Evolutionary conservation across 441 rosid genomes (phyloP).

Genomic region (Biscutella auriculata): DNA sequence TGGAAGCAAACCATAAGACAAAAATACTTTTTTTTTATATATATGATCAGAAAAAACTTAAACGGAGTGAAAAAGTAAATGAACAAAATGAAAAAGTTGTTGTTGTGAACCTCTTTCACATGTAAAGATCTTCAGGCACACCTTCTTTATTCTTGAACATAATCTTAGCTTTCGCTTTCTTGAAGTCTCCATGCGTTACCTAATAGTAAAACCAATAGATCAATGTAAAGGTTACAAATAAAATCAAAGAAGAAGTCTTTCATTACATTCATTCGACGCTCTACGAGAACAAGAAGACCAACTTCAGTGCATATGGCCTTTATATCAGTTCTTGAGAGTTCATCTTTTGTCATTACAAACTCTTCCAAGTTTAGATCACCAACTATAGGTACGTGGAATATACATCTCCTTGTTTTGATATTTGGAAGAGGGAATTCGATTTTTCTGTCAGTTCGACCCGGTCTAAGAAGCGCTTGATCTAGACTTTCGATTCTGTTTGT

Average conservation of each 20-base stretch:
- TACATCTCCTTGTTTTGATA: slow-evolving; percentile 85
- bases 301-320: slow-evolving; percentile 95
- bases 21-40: background rate
- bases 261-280: slow-evolving; percentile 91
- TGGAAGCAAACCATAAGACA: background rate
- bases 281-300: slow-evolving; percentile 84
- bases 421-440: slow-evolving; percentile 97
- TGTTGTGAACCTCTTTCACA: slow-evolving; percentile 13
- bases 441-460: slow-evolving; percentile 91
- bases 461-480: slow-evolving; percentile 95
- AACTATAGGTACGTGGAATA: slow-evolving; percentile 55
- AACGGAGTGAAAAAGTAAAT: background rate
- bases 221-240: background rate
- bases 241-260: background rate
- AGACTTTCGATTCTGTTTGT: slow-evolving; percentile 89
- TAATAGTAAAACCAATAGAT: background rate
- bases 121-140: slow-evolving; percentile 45
- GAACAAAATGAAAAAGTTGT: background rate
- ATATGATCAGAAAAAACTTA: background rate
- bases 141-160: slow-evolving; percentile 62
- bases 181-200: slow-evolving; percentile 46
- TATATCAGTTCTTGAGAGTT: slow-evolving; percentile 95
- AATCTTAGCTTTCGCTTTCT: slow-evolving; percentile 53
- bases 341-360: slow-evolving; percentile 97
- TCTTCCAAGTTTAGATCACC: slow-evolving; percentile 58